A percentile compares a stretch with the other conserved stretches of the same genome.
Evolutionary conservation across 352 stramenopile species (phyloP).

Genomic region (Pythium biforme): DNA sequence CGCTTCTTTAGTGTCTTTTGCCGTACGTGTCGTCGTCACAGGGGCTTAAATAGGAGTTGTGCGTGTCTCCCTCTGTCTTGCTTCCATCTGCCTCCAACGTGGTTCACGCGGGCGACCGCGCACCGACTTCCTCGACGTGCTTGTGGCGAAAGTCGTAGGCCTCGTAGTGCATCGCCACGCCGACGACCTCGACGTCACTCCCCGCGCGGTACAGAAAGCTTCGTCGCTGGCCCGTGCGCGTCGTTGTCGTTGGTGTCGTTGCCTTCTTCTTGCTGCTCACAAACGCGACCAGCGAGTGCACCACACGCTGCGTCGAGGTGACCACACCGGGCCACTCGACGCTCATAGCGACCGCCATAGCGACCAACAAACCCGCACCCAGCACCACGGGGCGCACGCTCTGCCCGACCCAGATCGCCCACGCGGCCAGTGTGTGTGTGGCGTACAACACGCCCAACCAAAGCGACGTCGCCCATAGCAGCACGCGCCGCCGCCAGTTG

Average conservation of each 20-base stretch:
- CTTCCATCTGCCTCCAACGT: not conserved
- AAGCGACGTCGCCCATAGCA: slow-evolving; percentile 37
- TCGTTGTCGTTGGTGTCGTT: not conserved
- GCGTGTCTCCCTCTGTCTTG: no score
- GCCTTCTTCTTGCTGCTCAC: not conserved
- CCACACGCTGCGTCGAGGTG: not conserved
- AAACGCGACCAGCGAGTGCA: not conserved
- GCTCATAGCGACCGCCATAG: slow-evolving; percentile 41
- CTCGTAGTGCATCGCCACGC: slow-evolving; percentile 12
- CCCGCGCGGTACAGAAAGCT: slow-evolving; percentile 21
- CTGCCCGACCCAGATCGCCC: slow-evolving; percentile 27
- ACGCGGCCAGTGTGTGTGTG: slow-evolving; percentile 20
- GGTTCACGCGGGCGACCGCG: no score
- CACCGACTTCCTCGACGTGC: not conserved
- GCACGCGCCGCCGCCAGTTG: slow-evolving; percentile 37
- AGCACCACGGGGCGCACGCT: slow-evolving; percentile 33
- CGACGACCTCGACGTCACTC: slow-evolving; percentile 25
- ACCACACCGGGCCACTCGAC: slow-evolving; percentile 35
- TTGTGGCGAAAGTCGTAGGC: slow-evolving; percentile 20
- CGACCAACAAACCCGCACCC: slow-evolving; percentile 34
- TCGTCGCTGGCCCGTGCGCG: not conserved
- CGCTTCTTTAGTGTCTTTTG: no score
- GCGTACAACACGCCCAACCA: slow-evolving; percentile 34
- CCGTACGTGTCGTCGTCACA: no score
- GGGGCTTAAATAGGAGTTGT: slow-evolving; percentile 5